Percentiles rank a stretch among this genome's conserved stretches.
These are phyloP conservation scores for Boletus barrowsii DNA, from an alignment of 768 basidiomycete genomes.

Conservation along the genomic window DNA sequence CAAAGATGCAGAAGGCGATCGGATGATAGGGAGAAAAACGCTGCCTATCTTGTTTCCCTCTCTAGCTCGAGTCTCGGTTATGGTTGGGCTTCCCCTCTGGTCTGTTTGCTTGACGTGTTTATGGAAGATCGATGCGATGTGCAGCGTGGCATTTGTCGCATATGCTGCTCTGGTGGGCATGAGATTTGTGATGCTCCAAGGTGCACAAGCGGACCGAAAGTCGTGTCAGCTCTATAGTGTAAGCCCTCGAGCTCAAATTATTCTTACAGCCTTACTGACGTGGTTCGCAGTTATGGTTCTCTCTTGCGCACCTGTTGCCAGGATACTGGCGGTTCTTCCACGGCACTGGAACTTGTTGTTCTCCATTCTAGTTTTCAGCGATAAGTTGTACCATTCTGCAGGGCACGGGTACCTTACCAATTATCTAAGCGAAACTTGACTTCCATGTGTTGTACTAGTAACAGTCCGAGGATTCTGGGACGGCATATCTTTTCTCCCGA, in stretches of 20 bases:
- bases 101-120: slow-evolving; percentile 26
- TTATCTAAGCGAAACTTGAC: neutral
- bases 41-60: slow-evolving; percentile 43
- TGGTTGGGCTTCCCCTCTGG: slow-evolving; percentile 30
- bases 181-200: slow-evolving; percentile 24
- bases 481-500: neutral
- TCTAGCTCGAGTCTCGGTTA: slow-evolving; percentile 23
- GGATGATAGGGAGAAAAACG: slow-evolving; percentile 36
- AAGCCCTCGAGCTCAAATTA: slow-evolving; percentile 2
- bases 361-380: slow-evolving; percentile 1
- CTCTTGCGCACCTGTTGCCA: slow-evolving; percentile 29
- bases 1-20: slow-evolving; percentile 44
- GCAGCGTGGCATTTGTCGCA: slow-evolving; percentile 23
- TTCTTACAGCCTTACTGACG: neutral
- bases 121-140: slow-evolving; percentile 28
- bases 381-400: slow-evolving; percentile 10
- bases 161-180: slow-evolving; percentile 26
- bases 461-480: neutral
- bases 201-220: slow-evolving; percentile 21
- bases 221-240: slow-evolving; percentile 34
- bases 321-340: slow-evolving; percentile 31
- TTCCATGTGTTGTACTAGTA: slow-evolving; percentile 10
- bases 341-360: slow-evolving; percentile 9
- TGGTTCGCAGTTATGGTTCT: slow-evolving; percentile 29
- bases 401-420: neutral